Conservation (phyloP, 2,329 filamentous ascomycete genomes). For the Colletotrichum cereale region DNA sequence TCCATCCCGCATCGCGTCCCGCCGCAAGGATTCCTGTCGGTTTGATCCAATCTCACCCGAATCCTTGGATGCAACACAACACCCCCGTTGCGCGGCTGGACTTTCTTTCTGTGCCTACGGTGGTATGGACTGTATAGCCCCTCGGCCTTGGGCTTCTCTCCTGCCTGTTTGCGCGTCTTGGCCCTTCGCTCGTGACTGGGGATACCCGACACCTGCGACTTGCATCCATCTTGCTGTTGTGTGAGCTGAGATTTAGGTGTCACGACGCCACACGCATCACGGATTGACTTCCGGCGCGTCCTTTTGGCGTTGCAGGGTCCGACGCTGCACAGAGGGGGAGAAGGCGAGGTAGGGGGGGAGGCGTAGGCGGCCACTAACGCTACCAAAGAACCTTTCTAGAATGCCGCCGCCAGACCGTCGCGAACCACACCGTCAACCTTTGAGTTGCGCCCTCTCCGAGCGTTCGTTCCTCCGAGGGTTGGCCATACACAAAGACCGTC, state of each 20-base stretch:
- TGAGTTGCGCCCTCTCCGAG: background rate
- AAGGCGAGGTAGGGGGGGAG: background rate
- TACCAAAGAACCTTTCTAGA: conserved; percentile 37
- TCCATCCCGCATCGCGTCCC: background rate
- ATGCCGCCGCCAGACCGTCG: conserved; percentile 25
- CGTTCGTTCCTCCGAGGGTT: background rate
- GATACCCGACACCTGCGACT: too few species aligned
- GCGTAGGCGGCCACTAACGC: conserved; percentile 10
- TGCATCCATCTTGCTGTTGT: background rate
- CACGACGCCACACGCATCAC: background rate
- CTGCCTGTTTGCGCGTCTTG: conserved; percentile 13
- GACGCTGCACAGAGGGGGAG: conserved; percentile 6
- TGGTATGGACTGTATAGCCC: too few species aligned
- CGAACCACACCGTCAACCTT: conserved; percentile 23
- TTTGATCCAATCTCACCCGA: conserved; percentile 13
- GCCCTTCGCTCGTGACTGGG: background rate
- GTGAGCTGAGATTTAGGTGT: background rate
- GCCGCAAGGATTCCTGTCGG: background rate
- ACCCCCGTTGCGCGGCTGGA: background rate
- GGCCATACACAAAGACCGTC: background rate
- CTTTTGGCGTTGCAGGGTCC: background rate
- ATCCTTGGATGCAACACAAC: conserved; percentile 8
- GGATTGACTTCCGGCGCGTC: conserved; percentile 10
- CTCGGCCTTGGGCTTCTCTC: background rate
- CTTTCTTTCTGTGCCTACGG: background rate